Percentiles rank a stretch among this genome's conserved stretches.
phyloP scores from a whole-genome alignment of 2,329 filamentous ascomycete genomes.

The Aspergillus ibericus region DNA sequence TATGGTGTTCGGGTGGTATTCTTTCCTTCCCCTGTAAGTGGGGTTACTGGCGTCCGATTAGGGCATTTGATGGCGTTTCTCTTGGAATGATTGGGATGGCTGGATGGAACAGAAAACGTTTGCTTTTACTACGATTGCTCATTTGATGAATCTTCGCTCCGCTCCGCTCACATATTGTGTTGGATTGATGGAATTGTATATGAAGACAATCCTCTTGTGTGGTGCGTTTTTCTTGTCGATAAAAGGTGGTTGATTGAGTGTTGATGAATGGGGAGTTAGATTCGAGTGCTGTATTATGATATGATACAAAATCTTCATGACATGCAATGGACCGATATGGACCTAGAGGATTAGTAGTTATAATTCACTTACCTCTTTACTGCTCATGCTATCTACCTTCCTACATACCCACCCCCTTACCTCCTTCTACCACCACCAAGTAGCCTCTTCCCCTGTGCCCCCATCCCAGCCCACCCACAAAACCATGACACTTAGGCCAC shows the following conservation, averaged over 20 bases:
- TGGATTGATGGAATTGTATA: too few relatives aligned
- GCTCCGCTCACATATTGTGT: neutral
- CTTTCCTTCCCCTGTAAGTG: neutral
- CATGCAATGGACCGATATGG: too few relatives aligned
- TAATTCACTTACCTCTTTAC: neutral
- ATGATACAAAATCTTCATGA: neutral
- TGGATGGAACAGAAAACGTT: too few relatives aligned
- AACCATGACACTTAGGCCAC: conserved; percentile 58
- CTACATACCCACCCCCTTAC: neutral
- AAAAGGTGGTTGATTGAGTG: neutral
- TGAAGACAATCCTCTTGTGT: too few relatives aligned
- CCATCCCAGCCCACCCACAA: conserved; percentile 32
- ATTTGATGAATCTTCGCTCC: neutral
- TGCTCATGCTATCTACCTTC: neutral
- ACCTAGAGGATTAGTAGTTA: too few relatives aligned
- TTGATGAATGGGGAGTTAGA: too few relatives aligned
- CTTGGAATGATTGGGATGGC: neutral
- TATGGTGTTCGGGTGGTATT: neutral
- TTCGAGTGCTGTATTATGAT: too few relatives aligned
- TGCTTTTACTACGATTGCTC: too few relatives aligned
- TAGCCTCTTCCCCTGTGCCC: conserved; percentile 4
- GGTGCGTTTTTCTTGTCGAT: neutral
- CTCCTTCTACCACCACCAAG: neutral
- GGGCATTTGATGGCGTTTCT: conserved; percentile 4
- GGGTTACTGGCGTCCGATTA: neutral